These are phyloP conservation scores for Rhodofomes roseus DNA, from an alignment of 1,284 basidiomycete genomes.

Conservation along the genomic window DNA sequence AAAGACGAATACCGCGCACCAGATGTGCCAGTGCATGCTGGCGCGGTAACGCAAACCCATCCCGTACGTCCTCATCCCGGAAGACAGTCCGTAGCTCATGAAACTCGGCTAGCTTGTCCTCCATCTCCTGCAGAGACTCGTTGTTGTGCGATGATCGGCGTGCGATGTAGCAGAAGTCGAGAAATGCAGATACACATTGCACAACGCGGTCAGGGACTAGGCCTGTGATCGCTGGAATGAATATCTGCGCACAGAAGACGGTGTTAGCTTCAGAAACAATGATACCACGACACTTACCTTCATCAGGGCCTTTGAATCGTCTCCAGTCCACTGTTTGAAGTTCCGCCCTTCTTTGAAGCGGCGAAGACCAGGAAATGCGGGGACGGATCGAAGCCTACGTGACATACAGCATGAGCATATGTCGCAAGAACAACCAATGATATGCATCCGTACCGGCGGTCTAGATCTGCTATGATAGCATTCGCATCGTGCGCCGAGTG, in stretches of 20 bases:
- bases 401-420: too few species aligned
- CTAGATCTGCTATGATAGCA: conserved; percentile 15
- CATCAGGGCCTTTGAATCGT: conserved; percentile 23
- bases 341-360: conserved; percentile 14
- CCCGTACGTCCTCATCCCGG: conserved; percentile 5
- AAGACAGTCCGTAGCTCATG: background rate
- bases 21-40: conserved; percentile 20
- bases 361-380: conserved; percentile 14
- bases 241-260: background rate
- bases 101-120: conserved; percentile 6
- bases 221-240: background rate
- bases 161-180: conserved; percentile 17
- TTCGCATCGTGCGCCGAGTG: background rate
- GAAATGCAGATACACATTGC: conserved; percentile 5
- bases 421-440: background rate
- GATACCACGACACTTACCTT: conserved; percentile 10
- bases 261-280: too few species aligned
- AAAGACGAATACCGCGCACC: conserved; percentile 9
- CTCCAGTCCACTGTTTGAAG: conserved; percentile 23
- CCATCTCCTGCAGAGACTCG: background rate
- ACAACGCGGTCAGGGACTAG: conserved; percentile 4
- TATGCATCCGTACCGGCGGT: conserved; percentile 11
- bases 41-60: conserved; percentile 13
- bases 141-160: conserved; percentile 4
- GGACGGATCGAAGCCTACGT: conserved; percentile 8